Percentiles rank a stretch among this genome's conserved stretches.
phyloP scores from a whole-genome alignment of 768 basidiomycete species.

The Lactarius hengduanensis region DNA sequence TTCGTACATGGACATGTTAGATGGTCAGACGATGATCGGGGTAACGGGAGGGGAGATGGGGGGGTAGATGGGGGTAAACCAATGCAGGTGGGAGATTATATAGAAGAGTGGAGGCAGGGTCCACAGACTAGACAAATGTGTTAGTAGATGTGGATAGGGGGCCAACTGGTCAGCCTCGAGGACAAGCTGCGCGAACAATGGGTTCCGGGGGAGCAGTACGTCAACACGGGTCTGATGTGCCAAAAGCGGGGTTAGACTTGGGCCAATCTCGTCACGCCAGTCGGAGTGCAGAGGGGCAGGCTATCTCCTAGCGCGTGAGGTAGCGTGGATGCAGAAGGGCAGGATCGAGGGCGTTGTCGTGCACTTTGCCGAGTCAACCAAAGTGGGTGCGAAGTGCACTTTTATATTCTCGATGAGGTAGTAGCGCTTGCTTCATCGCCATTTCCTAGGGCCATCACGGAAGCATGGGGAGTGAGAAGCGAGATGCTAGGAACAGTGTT shows the following conservation, averaged over 20 bases:
- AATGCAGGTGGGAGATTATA: conserved; percentile 21
- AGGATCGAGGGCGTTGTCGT: neutral
- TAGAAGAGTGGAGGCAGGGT: conserved; percentile 13
- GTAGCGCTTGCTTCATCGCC: conserved; percentile 1
- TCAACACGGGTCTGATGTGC: conserved; percentile 21
- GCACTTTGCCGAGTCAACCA: neutral
- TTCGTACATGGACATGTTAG: conserved; percentile 23
- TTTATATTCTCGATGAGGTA: conserved; percentile 7
- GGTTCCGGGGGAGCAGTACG: conserved; percentile 22
- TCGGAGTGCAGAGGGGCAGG: conserved; percentile 6
- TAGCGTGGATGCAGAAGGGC: conserved; percentile 23
- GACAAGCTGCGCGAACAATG: conserved; percentile 10
- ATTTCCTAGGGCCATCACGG: neutral
- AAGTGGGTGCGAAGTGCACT: neutral
- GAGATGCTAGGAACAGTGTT: neutral
- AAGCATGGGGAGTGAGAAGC: neutral
- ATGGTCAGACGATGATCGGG: conserved; percentile 11
- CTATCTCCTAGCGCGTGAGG: conserved; percentile 16
- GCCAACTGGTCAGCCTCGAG: conserved; percentile 26
- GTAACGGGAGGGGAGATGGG: neutral
- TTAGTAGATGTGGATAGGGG: conserved; percentile 21
- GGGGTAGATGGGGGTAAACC: neutral
- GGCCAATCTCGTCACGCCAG: conserved; percentile 20
- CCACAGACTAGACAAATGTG: conserved; percentile 14
- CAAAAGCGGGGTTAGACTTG: conserved; percentile 19